Evolutionary conservation across 106 monocot genomes (phyloP), one percentile per base, ranked within the genome.

Genomic region (Ottelia alismoides): DNA sequence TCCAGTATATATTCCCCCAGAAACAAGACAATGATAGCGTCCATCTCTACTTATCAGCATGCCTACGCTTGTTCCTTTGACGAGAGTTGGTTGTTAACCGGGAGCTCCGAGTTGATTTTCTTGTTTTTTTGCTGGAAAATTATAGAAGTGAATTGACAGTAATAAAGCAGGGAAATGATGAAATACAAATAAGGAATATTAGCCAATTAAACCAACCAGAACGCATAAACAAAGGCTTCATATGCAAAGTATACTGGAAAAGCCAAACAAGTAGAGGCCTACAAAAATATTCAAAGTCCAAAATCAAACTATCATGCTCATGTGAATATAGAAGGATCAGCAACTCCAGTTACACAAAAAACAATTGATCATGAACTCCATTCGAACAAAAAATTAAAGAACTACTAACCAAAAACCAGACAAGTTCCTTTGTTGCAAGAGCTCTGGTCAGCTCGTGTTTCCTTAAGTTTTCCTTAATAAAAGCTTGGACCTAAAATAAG

Each of bases 261-360:
- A 18, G 72, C 77, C 62, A 84, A 63, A 55, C 60, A 47, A 60
- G 74, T 84, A 20, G 76, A 73, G 22, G 65, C 76, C 81, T 82
- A 26, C 65, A 66, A 45, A 23, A n/a, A 53, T 43, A 30, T 4
- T 27, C 2, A 62, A 44, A 22, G 24, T 7, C 40, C 6, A 7
- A 43, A 43, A 43, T 7, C 6, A 16, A 43, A 43, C 10, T 43
- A 43, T 43, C 10, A 16, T 16, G 16, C 10, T 16, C 16, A 24
- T 12, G 35, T 20, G n/a, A n/a, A n/a, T n/a, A n/a, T n/a, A n/a
- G n/a, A n/a, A n/a, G n/a, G n/a, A n/a, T n/a, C n/a, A n/a, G n/a
- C n/a, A n/a, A n/a, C n/a, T n/a, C n/a, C n/a, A n/a, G n/a, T n/a
- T n/a, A n/a, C n/a, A n/a, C n/a, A n/a, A n/a, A n/a, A n/a, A n/a